Evolutionary conservation across 371 early-diverging fungal species (phyloP).

Genomic region (Mucor sp.): DNA sequence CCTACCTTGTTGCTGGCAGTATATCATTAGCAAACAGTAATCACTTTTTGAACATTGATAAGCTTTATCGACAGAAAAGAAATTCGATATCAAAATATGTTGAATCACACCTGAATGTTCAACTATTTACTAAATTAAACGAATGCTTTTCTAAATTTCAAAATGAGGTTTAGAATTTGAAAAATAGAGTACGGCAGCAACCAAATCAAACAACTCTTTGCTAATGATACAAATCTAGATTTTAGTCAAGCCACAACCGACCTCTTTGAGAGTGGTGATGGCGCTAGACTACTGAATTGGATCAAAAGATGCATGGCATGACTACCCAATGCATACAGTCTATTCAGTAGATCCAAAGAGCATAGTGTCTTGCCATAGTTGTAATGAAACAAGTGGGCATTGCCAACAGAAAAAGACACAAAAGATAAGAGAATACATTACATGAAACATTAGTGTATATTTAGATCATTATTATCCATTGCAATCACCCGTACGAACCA

Average conservation of each 20-base stretch:
- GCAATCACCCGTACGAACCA: constrained; percentile 77
- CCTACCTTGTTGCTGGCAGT: too few species aligned
- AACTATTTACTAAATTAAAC: too few species aligned
- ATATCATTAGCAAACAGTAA: too few species aligned
- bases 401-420: constrained; percentile 15
- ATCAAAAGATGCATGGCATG: not conserved
- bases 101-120: too few species aligned
- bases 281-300: not conserved
- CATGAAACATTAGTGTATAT: not conserved
- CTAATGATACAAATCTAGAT: constrained; percentile 19
- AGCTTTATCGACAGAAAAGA: too few species aligned
- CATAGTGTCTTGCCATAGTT: constrained; percentile 32
- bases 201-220: not conserved
- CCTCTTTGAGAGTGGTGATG: not conserved
- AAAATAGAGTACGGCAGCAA: constrained; percentile 3
- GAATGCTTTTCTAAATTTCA: too few species aligned
- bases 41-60: too few species aligned
- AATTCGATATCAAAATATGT: too few species aligned
- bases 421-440: not conserved
- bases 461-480: constrained; percentile 2
- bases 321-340: constrained; percentile 21
- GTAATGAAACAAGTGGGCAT: constrained; percentile 32
- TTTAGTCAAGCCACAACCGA: not conserved
- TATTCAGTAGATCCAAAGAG: constrained; percentile 43
- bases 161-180: too few species aligned